These are phyloP conservation scores for Trichoderma atroviride DNA, from an alignment of 2,329 filamentous ascomycete genomes.

Conservation along the genomic window DNA sequence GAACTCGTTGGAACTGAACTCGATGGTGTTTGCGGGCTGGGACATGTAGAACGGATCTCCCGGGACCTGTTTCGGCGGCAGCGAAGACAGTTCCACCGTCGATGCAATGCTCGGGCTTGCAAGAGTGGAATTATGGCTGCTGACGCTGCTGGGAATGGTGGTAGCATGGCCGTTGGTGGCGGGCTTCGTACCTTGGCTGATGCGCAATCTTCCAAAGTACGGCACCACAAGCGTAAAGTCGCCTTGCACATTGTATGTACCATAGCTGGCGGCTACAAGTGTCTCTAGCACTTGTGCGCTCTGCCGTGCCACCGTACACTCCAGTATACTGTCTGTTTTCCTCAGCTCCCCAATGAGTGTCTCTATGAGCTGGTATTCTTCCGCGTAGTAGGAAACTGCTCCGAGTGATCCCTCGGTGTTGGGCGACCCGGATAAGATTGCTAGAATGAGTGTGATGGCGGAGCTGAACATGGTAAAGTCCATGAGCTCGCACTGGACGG, in stretches of 20 bases:
- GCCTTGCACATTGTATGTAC: background rate
- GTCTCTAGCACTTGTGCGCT: constrained; percentile 24
- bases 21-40: constrained; percentile 10
- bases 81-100: background rate
- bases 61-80: background rate
- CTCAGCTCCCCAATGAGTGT: constrained; percentile 12
- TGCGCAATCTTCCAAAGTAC: constrained; percentile 27
- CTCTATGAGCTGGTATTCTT: constrained; percentile 23
- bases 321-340: constrained; percentile 12
- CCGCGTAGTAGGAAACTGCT: background rate
- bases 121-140: background rate
- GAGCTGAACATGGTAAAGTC: constrained; percentile 53
- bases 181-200: background rate
- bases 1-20: constrained; percentile 25
- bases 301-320: constrained; percentile 26
- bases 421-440: constrained; percentile 38
- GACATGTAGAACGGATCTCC: constrained; percentile 4
- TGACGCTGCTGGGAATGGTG: background rate
- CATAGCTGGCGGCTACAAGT: constrained; percentile 10
- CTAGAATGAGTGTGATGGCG: constrained; percentile 47
- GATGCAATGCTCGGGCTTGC: background rate
- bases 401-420: background rate
- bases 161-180: background rate
- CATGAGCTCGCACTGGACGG: constrained; percentile 45
- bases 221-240: constrained; percentile 21